Conservation (phyloP, 1,284 basidiomycete genomes). For the Fomes fomentarius region DNA sequence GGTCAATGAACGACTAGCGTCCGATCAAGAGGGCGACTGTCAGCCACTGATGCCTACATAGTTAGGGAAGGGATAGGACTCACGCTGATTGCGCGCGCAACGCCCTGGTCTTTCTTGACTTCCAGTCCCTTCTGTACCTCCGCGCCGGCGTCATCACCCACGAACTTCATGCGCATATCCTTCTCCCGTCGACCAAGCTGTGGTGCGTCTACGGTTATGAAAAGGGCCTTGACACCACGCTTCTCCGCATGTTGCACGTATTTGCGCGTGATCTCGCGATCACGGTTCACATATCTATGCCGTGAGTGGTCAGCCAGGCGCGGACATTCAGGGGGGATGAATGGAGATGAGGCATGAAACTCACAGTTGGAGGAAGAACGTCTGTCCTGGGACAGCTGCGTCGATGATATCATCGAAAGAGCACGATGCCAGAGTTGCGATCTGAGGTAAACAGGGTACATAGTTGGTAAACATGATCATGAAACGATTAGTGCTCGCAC, state of each 20-base stretch:
- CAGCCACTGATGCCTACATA: not conserved
- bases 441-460: slow-evolving; percentile 17
- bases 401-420: slow-evolving; percentile 90
- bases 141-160: slow-evolving; percentile 35
- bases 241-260: slow-evolving; percentile 85
- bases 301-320: not conserved
- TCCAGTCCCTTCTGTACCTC: slow-evolving; percentile 46
- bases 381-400: slow-evolving; percentile 71
- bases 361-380: slow-evolving; percentile 80
- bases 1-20: slow-evolving; percentile 90
- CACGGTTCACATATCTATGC: slow-evolving; percentile 80
- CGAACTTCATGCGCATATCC: slow-evolving; percentile 97
- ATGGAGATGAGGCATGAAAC: slow-evolving; percentile 22
- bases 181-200: slow-evolving; percentile 88
- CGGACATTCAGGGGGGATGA: too few species aligned
- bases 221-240: slow-evolving; percentile 85
- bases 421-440: slow-evolving; percentile 87
- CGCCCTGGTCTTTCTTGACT: slow-evolving; percentile 44
- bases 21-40: not conserved
- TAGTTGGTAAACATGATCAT: not conserved
- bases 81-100: slow-evolving; percentile 22
- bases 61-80: not conserved
- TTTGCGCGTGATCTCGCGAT: slow-evolving; percentile 80
- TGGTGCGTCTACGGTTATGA: slow-evolving; percentile 93
- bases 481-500: slow-evolving; percentile 42